Evolutionary conservation across 345 rosid species (phyloP).

Genomic region (Acer campestre): DNA sequence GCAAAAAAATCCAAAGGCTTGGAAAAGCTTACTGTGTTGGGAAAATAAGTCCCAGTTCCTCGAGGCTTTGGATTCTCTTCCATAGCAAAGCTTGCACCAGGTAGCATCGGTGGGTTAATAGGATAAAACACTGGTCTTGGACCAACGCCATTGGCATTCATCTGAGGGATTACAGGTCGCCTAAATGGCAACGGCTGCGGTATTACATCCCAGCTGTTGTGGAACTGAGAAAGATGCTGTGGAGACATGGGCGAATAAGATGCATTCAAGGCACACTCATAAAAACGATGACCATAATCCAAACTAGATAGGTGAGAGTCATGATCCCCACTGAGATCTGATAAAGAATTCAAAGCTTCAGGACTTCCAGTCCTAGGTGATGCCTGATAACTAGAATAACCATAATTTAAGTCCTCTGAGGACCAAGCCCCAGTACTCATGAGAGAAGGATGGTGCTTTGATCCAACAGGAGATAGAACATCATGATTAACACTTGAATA

Average conservation of each 20-base stretch:
- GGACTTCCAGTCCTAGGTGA: conserved; percentile 31
- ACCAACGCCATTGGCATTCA: conserved; percentile 49
- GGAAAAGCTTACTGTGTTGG: conserved; percentile 54
- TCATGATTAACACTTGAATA: conserved; percentile 32
- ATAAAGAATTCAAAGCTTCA: conserved; percentile 37
- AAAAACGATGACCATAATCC: conserved; percentile 46
- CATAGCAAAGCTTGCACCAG: conserved; percentile 49
- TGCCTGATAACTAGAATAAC: conserved; percentile 32
- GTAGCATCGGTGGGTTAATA: conserved; percentile 47
- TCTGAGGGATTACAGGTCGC: conserved; percentile 38
- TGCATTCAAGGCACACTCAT: conserved; percentile 42
- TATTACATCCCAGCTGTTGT: conserved; percentile 61
- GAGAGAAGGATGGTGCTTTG: conserved; percentile 29
- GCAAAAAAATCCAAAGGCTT: conserved; percentile 17
- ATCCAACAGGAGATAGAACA: conserved; percentile 39
- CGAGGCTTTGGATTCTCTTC: conserved; percentile 75
- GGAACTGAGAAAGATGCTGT: conserved; percentile 46
- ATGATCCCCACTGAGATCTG: conserved; percentile 70
- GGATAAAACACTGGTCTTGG: conserved; percentile 49
- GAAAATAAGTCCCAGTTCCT: conserved; percentile 90
- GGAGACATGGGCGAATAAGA: conserved; percentile 46
- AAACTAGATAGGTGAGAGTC: conserved; percentile 51
- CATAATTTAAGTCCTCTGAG: conserved; percentile 48
- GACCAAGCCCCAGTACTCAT: conserved; percentile 38
- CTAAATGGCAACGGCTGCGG: conserved; percentile 48